Conservation (phyloP, 2,329 filamentous ascomycete genomes). For the Aspergillus latus region DNA sequence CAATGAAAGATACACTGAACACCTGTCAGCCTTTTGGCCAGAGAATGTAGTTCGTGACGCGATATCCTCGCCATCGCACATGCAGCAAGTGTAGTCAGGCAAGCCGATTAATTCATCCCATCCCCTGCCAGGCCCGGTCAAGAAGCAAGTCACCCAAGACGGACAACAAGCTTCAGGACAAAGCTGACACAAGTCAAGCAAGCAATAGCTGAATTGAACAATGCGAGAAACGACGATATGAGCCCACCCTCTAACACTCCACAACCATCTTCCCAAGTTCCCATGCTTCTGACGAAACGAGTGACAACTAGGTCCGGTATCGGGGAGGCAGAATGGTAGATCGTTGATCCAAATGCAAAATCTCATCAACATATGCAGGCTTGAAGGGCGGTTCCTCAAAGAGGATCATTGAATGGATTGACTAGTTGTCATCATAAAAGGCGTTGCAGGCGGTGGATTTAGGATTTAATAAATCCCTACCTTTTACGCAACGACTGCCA, state of each 20-base stretch:
- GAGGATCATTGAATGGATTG: constrained; percentile 62
- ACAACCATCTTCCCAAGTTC: constrained; percentile 46
- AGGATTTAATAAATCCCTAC: constrained; percentile 24
- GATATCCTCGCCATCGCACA: constrained; percentile 11
- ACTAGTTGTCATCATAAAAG: constrained; percentile 60
- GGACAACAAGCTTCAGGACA: constrained; percentile 31
- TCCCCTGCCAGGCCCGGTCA: constrained; percentile 37
- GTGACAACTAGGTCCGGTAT: constrained; percentile 44
- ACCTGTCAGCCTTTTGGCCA: constrained; percentile 2
- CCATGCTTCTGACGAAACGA: constrained; percentile 13
- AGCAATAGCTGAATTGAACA: constrained; percentile 25
- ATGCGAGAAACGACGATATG: constrained; percentile 25
- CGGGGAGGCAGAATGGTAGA: constrained; percentile 38
- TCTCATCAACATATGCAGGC: constrained; percentile 24
- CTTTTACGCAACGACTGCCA: constrained; percentile 16
- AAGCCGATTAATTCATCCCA: constrained; percentile 47
- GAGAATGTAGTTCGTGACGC: not conserved
- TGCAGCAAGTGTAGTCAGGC: constrained; percentile 31
- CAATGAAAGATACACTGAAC: constrained; percentile 4
- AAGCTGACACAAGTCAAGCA: constrained; percentile 39
- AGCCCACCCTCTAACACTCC: constrained; percentile 34
- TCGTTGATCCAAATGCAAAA: constrained; percentile 25
- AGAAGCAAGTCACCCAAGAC: constrained; percentile 39
- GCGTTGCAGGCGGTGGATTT: constrained; percentile 13
- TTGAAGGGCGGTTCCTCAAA: constrained; percentile 40